Base-by-base conservation (phyloP, 1,139 yeast genomes). In the Sugiyamaella novakii region DNA sequence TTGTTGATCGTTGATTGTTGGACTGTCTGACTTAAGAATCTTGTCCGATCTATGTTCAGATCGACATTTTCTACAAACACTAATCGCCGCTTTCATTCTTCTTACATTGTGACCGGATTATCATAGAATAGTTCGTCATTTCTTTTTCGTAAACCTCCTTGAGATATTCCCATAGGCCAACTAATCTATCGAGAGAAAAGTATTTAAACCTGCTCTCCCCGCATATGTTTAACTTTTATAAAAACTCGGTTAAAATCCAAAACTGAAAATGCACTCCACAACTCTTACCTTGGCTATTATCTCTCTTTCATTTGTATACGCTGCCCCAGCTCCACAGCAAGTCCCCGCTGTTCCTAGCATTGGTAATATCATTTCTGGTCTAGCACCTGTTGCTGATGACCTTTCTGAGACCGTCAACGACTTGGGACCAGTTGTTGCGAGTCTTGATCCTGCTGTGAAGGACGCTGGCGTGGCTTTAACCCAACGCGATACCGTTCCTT, bases 401-500 rank as follows among this genome's bases (percentile, higher is more conserved):
- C 27, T 34, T 11, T 34, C 38, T 24, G 19, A 28, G 3, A 18
- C 43, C 8, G 43, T 28, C 15, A 31, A 14, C 24, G 34, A 28
- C 2, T 22, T 38, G 10, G 34, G 25, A 7, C 33, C 33, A 2
- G 33, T 38, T 5, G 34, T 38, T 17, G 34, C 34, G 8, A 18
- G 34, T 28, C 43, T 38, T 17, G 43, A 19, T 14, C 43, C 43
- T 7, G 33, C 15, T 28, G 5, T 34, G 27, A n/a, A 34, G 8
- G 38, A 34, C 17, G 12, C 19, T 5, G 38, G 38, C 11, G 38
- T 14, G 5, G 38, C 17, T 14, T 21, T 34, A 3, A 12, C 38
- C n/a, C 38, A 34, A 19, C 25, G 38, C 17, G 19, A 21, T 19
- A n/a, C 25, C 5, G 12, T 7, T 19, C 38, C 38, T 34, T 18